Evolutionary conservation across 331 rosid genomes (phyloP).

Genomic region (Pyrus hybrid): DNA sequence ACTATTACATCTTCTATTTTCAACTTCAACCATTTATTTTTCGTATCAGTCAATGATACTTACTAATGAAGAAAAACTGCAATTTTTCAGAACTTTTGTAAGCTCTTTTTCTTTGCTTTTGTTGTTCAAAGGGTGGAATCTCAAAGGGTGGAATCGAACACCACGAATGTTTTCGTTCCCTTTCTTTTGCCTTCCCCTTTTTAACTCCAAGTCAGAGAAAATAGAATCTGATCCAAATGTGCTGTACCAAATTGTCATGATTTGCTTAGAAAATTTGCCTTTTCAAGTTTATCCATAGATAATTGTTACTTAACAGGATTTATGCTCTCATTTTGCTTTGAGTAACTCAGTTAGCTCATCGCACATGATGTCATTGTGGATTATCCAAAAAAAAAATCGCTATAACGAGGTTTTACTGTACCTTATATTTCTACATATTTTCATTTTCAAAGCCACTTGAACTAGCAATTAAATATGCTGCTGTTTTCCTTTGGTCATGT

Average conservation of each 20-base stretch:
- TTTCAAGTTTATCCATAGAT: neutral
- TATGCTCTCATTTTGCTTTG: neutral
- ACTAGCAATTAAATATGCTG: neutral
- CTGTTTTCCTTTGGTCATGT: neutral
- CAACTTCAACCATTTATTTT: too few relatives aligned
- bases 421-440: neutral
- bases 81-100: constrained; percentile 15
- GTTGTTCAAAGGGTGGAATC: constrained; percentile 15
- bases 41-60: neutral
- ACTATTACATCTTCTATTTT: neutral
- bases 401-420: neutral
- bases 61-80: neutral
- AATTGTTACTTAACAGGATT: neutral
- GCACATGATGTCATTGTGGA: neutral
- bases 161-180: neutral
- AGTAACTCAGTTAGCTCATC: neutral
- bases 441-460: neutral
- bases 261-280: neutral
- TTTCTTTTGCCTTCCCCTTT: constrained; percentile 2
- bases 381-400: neutral
- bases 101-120: constrained; percentile 13
- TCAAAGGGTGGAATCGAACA: constrained; percentile 15
- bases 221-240: neutral
- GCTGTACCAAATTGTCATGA: neutral
- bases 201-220: neutral